Percentiles rank a stretch among this genome's conserved stretches.
These are phyloP conservation scores for Entomortierella lignicola DNA, from an alignment of 192 early-diverging fungal genomes.

Conservation along the genomic window DNA sequence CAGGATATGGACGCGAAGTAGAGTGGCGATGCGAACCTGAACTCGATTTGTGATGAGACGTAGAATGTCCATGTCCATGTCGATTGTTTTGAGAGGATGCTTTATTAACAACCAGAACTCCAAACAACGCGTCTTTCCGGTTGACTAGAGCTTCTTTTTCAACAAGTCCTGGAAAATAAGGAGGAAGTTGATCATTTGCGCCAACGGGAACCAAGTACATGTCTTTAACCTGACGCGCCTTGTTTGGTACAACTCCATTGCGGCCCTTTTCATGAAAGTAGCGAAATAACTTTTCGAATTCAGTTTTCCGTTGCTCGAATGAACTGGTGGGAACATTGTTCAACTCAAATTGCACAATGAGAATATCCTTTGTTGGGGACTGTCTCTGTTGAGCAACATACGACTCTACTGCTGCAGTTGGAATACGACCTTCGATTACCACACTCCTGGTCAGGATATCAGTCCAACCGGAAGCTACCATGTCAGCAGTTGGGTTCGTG, in stretches of 20 bases:
- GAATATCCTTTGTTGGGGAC: slow-evolving; percentile 67
- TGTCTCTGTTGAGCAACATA: slow-evolving; percentile 69
- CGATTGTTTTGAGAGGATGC: slow-evolving; percentile 24
- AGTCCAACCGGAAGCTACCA: slow-evolving; percentile 60
- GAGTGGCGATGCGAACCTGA: slow-evolving; percentile 4
- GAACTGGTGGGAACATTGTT: slow-evolving; percentile 12
- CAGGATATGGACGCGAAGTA: slow-evolving; percentile 21
- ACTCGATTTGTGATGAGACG: slow-evolving; percentile 8
- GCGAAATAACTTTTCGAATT: slow-evolving; percentile 64
- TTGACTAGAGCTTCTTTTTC: slow-evolving; percentile 47
- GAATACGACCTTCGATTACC: slow-evolving; percentile 75
- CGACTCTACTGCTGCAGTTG: slow-evolving; percentile 55
- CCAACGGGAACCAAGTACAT: slow-evolving; percentile 79
- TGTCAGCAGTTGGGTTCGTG: slow-evolving; percentile 7
- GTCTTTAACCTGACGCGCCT: slow-evolving; percentile 74
- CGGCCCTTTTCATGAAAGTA: slow-evolving; percentile 71
- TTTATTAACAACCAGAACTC: slow-evolving; percentile 71
- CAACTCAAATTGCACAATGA: slow-evolving; percentile 68
- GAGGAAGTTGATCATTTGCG: slow-evolving; percentile 63
- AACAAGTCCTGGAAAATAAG: slow-evolving; percentile 64
- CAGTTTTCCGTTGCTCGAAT: slow-evolving; percentile 22
- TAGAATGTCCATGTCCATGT: slow-evolving; percentile 14
- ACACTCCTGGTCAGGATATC: slow-evolving; percentile 68
- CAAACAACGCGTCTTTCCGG: slow-evolving; percentile 63
- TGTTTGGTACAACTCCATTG: slow-evolving; percentile 77